A percentile compares a stretch with the other conserved stretches of the same genome.
Evolutionary conservation across 176 grass and related monocot species (phyloP).

Genomic region (Aegilops speltoides): DNA sequence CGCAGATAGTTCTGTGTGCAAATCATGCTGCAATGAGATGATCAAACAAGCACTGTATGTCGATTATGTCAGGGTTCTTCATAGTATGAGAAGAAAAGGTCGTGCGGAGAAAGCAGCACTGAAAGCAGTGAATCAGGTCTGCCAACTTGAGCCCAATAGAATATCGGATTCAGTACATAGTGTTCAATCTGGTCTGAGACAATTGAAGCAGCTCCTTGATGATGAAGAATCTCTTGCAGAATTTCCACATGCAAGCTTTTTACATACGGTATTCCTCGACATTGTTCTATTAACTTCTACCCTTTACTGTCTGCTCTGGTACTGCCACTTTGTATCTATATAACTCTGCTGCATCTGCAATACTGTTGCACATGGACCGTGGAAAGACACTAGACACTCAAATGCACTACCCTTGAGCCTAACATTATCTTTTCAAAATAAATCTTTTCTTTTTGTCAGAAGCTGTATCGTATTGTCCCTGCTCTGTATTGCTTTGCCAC

Average conservation of each 20-base stretch:
- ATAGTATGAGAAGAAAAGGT: slow-evolving; percentile 62
- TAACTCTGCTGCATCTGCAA: neutral
- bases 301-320: slow-evolving; percentile 20
- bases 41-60: slow-evolving; percentile 76
- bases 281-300: slow-evolving; percentile 15
- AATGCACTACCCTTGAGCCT: slow-evolving; percentile 11
- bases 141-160: slow-evolving; percentile 40
- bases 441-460: slow-evolving; percentile 6
- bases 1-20: slow-evolving; percentile 78
- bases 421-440: neutral
- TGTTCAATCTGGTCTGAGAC: slow-evolving; percentile 60
- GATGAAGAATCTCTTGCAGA: slow-evolving; percentile 92
- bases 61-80: slow-evolving; percentile 90
- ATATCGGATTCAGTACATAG: slow-evolving; percentile 38
- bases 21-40: slow-evolving; percentile 77
- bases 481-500: slow-evolving; percentile 12
- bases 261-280: slow-evolving; percentile 67
- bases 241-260: slow-evolving; percentile 87
- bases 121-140: slow-evolving; percentile 70
- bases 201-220: slow-evolving; percentile 79
- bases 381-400: slow-evolving; percentile 20
- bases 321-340: slow-evolving; percentile 5
- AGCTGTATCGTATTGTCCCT: slow-evolving; percentile 8
- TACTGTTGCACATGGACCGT: neutral
- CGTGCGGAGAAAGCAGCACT: slow-evolving; percentile 55